These are phyloP conservation scores for Sarocladiaceae sp. DNA, from an alignment of 2,329 filamentous ascomycete species.

Conservation along the genomic window DNA sequence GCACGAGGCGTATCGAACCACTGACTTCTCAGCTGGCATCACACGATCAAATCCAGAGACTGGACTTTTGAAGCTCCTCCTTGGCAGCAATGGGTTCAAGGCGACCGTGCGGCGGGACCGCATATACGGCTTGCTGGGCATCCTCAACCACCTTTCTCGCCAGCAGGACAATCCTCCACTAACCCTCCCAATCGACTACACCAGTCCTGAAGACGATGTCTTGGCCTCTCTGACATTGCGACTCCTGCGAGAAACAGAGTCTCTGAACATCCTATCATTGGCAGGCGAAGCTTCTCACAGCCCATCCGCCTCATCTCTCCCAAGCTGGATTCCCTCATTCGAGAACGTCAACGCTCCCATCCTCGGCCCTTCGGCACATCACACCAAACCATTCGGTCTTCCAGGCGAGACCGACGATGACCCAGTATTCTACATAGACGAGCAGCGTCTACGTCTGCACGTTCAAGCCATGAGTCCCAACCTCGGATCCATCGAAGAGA, in stretches of 20 bases:
- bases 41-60: slow-evolving; percentile 9
- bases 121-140: slow-evolving; percentile 20
- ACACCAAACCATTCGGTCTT: neutral
- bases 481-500: slow-evolving; percentile 15
- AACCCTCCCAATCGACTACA: slow-evolving; percentile 16
- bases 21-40: slow-evolving; percentile 16
- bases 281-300: slow-evolving; percentile 15
- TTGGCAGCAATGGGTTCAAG: slow-evolving; percentile 16
- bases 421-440: slow-evolving; percentile 13
- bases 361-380: slow-evolving; percentile 9
- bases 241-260: slow-evolving; percentile 15
- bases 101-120: slow-evolving; percentile 18
- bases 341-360: slow-evolving; percentile 16
- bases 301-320: slow-evolving; percentile 11
- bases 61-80: slow-evolving; percentile 14
- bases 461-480: slow-evolving; percentile 15
- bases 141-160: slow-evolving; percentile 18
- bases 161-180: slow-evolving; percentile 13
- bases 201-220: slow-evolving; percentile 14
- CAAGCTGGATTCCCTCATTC: slow-evolving; percentile 19
- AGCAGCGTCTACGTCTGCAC: slow-evolving; percentile 10
- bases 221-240: slow-evolving; percentile 14
- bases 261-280: slow-evolving; percentile 18
- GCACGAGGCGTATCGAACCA: slow-evolving; percentile 8
- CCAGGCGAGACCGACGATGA: neutral